Evolutionary conservation across 2,329 filamentous ascomycete genomes (phyloP), one percentile per base, ranked within the genome.

Genomic region (Leptodontidium sp.): DNA sequence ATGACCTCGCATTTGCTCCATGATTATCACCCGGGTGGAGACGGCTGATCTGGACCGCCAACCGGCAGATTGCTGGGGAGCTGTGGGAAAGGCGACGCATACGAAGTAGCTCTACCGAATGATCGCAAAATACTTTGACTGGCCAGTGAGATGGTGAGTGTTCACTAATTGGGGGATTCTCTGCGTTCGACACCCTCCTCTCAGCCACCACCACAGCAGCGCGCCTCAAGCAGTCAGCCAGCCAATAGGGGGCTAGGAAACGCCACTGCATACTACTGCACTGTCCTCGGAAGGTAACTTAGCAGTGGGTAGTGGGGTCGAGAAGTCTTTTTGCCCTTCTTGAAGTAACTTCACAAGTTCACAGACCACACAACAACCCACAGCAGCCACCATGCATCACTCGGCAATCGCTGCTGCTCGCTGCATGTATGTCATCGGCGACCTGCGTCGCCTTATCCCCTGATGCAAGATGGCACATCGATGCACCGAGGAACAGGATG

Each of bases 401-500:
- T 40, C 55, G 35, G 32, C 55, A 40, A 47, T 47, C 45, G 21
- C 21, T 26, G 21, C 57, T 32, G 7, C 17, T 21, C 32, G 21
- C 35, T 35, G 21, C 21, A 43, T 59, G 35, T 43, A 26, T 26
- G 57, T 43, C 38, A 43, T 59, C 57, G 38, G 57, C 57, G 57
- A 59, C 57, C 35, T 53, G 21, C 21, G 21, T 21, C 21, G 21
- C 21, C 1, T 21, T 21, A 21, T 21, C 29, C 29, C 6, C 29
- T 32, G 29, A 32, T 32, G 29, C 29, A 32, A 32, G 29, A 32
- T 32, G 29, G 29, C 29, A 32, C 4, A 32, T 40, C 2, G 38
- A 40, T 69, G 68, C 72, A 74, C 68, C 75, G 68, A 70, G 70
- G 53, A 68, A 58, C 69, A 69, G 69, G 70, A 70, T 74, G 40